Evolutionary conservation across 2,329 filamentous ascomycete genomes (phyloP).

Genomic region (Fusarium drepaniforme): DNA sequence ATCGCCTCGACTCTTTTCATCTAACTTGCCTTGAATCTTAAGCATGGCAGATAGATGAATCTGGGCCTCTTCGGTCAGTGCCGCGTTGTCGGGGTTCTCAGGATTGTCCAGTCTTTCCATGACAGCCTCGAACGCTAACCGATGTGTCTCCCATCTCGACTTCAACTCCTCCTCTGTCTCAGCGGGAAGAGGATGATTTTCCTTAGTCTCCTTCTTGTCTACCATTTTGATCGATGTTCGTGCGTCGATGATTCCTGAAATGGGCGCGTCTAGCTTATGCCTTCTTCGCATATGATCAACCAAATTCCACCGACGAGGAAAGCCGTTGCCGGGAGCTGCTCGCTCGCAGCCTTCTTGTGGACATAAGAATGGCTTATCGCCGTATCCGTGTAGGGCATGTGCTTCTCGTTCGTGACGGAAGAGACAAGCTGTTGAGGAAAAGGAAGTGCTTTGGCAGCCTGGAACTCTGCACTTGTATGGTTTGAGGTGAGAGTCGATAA

Average conservation of each 20-base stretch:
- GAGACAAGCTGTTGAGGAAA: constrained; percentile 94
- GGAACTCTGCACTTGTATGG: constrained; percentile 92
- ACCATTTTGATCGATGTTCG: neutral
- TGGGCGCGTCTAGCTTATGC: neutral
- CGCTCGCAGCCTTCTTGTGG: constrained; percentile 88
- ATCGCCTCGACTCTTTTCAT: neutral
- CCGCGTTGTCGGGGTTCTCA: neutral
- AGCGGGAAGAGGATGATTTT: neutral
- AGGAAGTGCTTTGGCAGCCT: constrained; percentile 84
- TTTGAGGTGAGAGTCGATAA: constrained; percentile 94
- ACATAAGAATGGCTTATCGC: constrained; percentile 91
- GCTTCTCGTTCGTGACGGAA: constrained; percentile 95
- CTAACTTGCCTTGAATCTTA: neutral
- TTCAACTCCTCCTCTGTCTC: neutral
- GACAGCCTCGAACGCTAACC: neutral
- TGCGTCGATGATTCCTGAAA: neutral
- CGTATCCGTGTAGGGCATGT: constrained; percentile 93
- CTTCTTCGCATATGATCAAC: neutral
- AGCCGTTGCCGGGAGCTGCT: constrained; percentile 83
- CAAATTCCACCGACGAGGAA: constrained; percentile 94
- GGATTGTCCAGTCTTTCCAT: neutral
- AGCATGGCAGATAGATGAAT: neutral
- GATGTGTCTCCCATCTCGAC: neutral
- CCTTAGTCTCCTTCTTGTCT: neutral
- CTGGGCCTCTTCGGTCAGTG: neutral